Conservation (phyloP, 192 early-diverging fungal genomes). For the Coemansia sp. region DNA sequence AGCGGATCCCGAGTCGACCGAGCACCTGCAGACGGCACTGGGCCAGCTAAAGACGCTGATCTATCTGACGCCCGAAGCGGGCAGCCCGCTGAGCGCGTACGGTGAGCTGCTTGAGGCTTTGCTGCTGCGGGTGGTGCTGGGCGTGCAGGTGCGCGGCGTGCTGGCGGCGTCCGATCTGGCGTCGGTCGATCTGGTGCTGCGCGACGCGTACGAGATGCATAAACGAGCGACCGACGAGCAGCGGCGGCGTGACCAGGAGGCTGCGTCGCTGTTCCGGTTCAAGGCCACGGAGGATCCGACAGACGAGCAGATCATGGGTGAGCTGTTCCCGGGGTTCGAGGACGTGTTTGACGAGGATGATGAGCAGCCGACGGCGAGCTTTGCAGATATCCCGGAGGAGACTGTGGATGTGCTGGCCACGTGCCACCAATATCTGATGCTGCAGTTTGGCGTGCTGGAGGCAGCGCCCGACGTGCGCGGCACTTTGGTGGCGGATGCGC, state of each 20-base stretch:
- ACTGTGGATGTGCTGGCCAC: constrained; percentile 47
- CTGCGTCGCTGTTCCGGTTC: constrained; percentile 31
- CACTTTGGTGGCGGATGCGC: constrained; percentile 15
- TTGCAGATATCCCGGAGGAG: constrained; percentile 49
- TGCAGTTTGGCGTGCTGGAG: constrained; percentile 31
- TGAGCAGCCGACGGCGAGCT: constrained; percentile 28
- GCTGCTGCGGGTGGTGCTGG: constrained; percentile 14
- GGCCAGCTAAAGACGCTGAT: constrained; percentile 30
- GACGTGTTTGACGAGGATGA: constrained; percentile 55
- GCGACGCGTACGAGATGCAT: constrained; percentile 39
- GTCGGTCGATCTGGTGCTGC: constrained; percentile 21
- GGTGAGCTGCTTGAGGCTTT: constrained; percentile 26
- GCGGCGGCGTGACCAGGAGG: constrained; percentile 29
- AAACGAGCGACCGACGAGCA: constrained; percentile 27
- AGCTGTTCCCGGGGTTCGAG: constrained; percentile 82
- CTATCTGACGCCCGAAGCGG: constrained; percentile 10
- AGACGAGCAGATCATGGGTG: constrained; percentile 65
- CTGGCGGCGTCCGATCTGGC: constrained; percentile 20
- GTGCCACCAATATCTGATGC: constrained; percentile 54
- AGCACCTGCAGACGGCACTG: constrained; percentile 2
- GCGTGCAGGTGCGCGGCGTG: constrained; percentile 32
- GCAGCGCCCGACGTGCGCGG: constrained; percentile 9
- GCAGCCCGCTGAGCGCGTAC: constrained; percentile 17
- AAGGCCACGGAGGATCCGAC: constrained; percentile 52
- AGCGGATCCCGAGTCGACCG: neutral